Percentiles rank a stretch among this genome's conserved stretches.
Conservation (phyloP, 176 grass and related monocot species). For the Aegilops longissima region DNA sequence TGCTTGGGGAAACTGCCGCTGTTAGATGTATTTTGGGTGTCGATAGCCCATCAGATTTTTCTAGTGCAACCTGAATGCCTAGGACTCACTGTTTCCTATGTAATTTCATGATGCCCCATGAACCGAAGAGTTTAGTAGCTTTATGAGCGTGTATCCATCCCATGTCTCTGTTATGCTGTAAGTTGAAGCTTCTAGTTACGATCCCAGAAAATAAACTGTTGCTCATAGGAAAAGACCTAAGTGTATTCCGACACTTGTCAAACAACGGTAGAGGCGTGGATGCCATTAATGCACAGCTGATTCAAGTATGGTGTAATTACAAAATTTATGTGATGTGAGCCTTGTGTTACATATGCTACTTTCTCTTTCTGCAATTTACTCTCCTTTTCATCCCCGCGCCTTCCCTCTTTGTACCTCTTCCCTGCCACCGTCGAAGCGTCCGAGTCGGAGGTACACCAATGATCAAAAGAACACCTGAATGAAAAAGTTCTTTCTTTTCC, state of each 20-base stretch:
- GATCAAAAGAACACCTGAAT: constrained; percentile 1
- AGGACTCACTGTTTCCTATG: neutral
- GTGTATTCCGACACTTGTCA: neutral
- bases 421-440: neutral
- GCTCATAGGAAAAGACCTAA: neutral
- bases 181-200: neutral
- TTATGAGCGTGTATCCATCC: neutral
- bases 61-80: neutral
- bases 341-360: neutral
- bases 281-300: neutral
- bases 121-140: constrained; percentile 1
- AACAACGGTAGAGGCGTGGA: neutral
- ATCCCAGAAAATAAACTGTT: neutral
- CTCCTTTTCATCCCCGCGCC: neutral
- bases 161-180: neutral
- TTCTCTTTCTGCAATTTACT: neutral
- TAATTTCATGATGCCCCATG: neutral
- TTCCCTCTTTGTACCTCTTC: constrained; percentile 1
- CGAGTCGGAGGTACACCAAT: neutral
- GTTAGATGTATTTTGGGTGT: neutral
- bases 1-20: neutral
- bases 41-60: neutral
- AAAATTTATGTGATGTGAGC: constrained; percentile 8
- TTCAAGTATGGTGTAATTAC: neutral
- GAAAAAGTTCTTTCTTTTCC: neutral